Evolutionary conservation across 2,329 filamentous ascomycete species (phyloP).

Genomic region (Dothideomycetidae sp.): DNA sequence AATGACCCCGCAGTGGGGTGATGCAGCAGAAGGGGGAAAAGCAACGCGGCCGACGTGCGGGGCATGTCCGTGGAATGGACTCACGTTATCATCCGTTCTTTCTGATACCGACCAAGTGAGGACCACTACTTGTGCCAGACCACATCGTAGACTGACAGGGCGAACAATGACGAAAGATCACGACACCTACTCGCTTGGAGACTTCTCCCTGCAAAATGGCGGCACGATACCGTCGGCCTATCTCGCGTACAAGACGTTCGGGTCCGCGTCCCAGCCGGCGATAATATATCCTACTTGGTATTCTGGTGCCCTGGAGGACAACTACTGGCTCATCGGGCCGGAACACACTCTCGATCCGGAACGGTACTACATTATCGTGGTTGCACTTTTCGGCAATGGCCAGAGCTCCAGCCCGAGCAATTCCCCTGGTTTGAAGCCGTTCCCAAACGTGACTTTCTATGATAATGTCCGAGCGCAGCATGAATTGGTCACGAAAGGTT

Average conservation of each 20-base stretch:
- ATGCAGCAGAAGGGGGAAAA: too few relatives aligned
- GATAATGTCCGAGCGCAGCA: conserved; percentile 58
- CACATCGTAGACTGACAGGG: too few relatives aligned
- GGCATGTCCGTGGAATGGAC: too few relatives aligned
- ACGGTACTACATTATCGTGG: conserved; percentile 54
- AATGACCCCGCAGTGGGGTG: too few relatives aligned
- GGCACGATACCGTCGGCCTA: conserved; percentile 47
- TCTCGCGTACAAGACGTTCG: conserved; percentile 66
- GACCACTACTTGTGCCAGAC: too few relatives aligned
- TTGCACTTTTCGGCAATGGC: conserved; percentile 54
- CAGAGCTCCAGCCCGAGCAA: conserved; percentile 57
- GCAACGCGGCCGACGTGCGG: too few relatives aligned
- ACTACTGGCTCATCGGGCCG: conserved; percentile 58
- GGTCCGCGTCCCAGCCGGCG: conserved; percentile 45
- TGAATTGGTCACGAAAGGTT: conserved; percentile 47
- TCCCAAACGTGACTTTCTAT: conserved; percentile 49
- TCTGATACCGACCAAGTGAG: too few relatives aligned
- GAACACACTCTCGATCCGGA: conserved; percentile 50
- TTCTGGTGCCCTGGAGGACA: conserved; percentile 54
- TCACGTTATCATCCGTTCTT: too few relatives aligned
- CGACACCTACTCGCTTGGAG: conserved; percentile 33
- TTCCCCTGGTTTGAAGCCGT: conserved; percentile 37
- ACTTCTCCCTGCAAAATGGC: conserved; percentile 46
- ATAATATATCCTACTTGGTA: conserved; percentile 71
- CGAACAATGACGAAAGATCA: too few relatives aligned